phyloP scores from a whole-genome alignment of 1,284 basidiomycete species.

The Ceratobasidium papillatum region DNA sequence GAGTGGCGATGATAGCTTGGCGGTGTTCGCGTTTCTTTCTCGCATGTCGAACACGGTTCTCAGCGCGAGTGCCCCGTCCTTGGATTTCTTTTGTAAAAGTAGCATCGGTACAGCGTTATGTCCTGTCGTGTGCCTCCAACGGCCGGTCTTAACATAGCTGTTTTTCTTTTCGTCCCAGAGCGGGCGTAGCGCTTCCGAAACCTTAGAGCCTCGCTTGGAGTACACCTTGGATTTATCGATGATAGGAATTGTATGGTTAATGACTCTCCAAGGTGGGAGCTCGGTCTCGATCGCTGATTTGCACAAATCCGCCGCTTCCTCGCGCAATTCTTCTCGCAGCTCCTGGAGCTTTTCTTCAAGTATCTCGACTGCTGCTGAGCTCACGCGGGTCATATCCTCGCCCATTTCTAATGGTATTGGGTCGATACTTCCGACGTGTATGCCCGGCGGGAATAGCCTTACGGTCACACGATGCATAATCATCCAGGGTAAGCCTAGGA shows the following conservation, averaged over 20 bases:
- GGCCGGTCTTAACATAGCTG: slow-evolving; percentile 45
- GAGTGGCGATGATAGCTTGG: slow-evolving; percentile 46
- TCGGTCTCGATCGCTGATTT: slow-evolving; percentile 47
- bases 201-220: slow-evolving; percentile 50
- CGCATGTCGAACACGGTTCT: slow-evolving; percentile 45
- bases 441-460: slow-evolving; percentile 45
- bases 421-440: slow-evolving; percentile 44
- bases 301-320: slow-evolving; percentile 49
- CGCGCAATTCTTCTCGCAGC: slow-evolving; percentile 41
- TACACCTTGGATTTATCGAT: slow-evolving; percentile 52
- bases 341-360: slow-evolving; percentile 44
- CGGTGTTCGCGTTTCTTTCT: slow-evolving; percentile 48
- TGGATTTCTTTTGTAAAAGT: slow-evolving; percentile 52
- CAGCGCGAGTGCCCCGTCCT: slow-evolving; percentile 45
- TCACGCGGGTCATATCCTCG: slow-evolving; percentile 35
- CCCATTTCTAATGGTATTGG: slow-evolving; percentile 45
- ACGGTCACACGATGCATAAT: slow-evolving; percentile 48
- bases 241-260: slow-evolving; percentile 56
- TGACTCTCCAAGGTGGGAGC: slow-evolving; percentile 51
- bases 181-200: slow-evolving; percentile 50
- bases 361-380: slow-evolving; percentile 44
- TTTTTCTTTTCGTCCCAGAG: slow-evolving; percentile 50
- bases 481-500: slow-evolving; percentile 50
- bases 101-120: slow-evolving; percentile 52
- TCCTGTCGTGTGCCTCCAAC: slow-evolving; percentile 50